Evolutionary conservation across 371 early-diverging fungal species (phyloP).

Genomic region (Agmasoma carcini): DNA sequence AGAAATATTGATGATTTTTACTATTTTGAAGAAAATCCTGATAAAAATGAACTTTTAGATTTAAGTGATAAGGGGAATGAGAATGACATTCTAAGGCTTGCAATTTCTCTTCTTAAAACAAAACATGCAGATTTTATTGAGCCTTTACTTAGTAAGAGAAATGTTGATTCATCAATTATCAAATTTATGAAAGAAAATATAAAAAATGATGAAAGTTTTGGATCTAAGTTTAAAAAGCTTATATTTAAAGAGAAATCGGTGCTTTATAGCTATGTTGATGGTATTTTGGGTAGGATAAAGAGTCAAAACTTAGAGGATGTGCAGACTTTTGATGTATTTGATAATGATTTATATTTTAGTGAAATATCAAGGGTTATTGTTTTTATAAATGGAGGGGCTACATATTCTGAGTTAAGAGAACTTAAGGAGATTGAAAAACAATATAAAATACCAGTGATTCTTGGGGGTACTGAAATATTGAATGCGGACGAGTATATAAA

Average conservation of each 20-base stretch:
- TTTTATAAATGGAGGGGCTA: conserved; percentile 49
- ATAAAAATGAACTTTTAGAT: conserved; percentile 41
- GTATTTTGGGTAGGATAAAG: conserved; percentile 23
- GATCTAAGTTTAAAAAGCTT: conserved; percentile 43
- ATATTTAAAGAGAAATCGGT: conserved; percentile 36
- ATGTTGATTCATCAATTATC: conserved; percentile 22
- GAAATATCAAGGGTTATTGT: conserved; percentile 46
- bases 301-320: conserved; percentile 6
- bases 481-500: conserved; percentile 66
- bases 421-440: conserved; percentile 42
- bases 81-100: conserved; percentile 45
- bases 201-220: conserved; percentile 3
- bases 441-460: conserved; percentile 57
- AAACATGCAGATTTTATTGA: conserved; percentile 27
- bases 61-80: conserved; percentile 37
- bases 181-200: conserved; percentile 21
- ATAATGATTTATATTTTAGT: conserved; percentile 5
- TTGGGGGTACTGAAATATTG: conserved; percentile 82
- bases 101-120: conserved; percentile 14
- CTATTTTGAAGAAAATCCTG: conserved; percentile 68
- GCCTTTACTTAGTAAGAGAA: conserved; percentile 37
- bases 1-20: conserved; percentile 81
- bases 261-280: conserved; percentile 32
- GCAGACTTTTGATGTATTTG: conserved; percentile 4
- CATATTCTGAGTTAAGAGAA: conserved; percentile 48